A percentile compares a stretch with the other conserved stretches of the same genome.
phyloP scores from a whole-genome alignment of 352 stramenopile species.

The Pythium dissimile region DNA sequence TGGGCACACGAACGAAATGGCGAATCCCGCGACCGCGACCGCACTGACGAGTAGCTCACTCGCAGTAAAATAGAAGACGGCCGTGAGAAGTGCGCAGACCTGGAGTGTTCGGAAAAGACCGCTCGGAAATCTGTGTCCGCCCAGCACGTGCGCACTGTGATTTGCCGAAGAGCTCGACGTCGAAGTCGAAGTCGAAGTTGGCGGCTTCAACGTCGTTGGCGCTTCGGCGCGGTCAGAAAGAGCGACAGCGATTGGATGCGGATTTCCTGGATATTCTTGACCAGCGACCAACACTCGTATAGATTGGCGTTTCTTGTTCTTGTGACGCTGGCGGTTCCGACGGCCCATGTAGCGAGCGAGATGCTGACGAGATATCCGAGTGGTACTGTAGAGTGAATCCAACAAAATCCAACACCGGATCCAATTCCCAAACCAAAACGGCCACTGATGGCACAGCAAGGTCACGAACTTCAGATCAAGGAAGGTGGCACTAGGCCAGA shows the following conservation, averaged over 20 bases:
- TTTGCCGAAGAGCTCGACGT: background rate
- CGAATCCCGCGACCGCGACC: background rate
- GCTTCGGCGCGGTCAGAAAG: conserved; percentile 6
- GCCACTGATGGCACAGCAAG: too few relatives aligned
- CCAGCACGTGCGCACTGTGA: background rate
- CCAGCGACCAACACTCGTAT: conserved; percentile 11
- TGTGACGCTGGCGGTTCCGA: background rate
- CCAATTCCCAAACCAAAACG: background rate
- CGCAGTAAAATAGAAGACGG: conserved; percentile 8
- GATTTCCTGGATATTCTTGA: background rate
- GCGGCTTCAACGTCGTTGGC: conserved; percentile 7
- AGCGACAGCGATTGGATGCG: background rate
- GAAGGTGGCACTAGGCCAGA: background rate
- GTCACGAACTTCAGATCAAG: background rate
- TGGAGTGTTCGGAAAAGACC: conserved; percentile 1
- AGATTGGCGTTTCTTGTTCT: background rate
- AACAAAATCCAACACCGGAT: background rate
- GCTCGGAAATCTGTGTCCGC: background rate
- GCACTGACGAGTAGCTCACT: background rate
- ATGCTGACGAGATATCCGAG: background rate
- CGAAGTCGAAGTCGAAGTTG: conserved; percentile 27
- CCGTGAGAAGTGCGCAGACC: background rate
- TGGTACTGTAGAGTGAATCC: background rate
- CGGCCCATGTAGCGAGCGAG: background rate
- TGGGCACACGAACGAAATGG: background rate